These are phyloP conservation scores for Hirsutella minnesotensis DNA, from an alignment of 2,329 filamentous ascomycete species.

Conservation along the genomic window DNA sequence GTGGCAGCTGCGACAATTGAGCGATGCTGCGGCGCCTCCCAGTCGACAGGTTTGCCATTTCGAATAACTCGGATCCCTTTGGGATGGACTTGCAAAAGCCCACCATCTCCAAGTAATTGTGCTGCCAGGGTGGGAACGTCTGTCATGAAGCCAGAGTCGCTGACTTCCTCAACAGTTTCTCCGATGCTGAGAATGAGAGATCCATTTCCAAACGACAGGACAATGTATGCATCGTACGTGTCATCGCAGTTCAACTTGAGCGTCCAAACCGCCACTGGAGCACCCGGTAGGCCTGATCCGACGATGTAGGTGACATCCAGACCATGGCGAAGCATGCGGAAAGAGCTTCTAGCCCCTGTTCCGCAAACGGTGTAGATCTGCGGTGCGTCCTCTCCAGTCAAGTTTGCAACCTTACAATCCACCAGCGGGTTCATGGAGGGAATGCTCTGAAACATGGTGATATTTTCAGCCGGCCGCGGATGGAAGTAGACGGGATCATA, in stretches of 20 bases:
- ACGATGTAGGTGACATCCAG: conserved; percentile 90
- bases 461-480: conserved; percentile 66
- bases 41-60: conserved; percentile 72
- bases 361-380: conserved; percentile 94
- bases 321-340: conserved; percentile 86
- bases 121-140: conserved; percentile 83
- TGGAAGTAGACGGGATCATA: conserved; percentile 79
- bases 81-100: conserved; percentile 89
- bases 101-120: conserved; percentile 87
- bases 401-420: conserved; percentile 82
- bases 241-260: conserved; percentile 75
- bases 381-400: conserved; percentile 84
- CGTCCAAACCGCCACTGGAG: conserved; percentile 91
- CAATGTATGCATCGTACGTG: conserved; percentile 84
- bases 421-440: conserved; percentile 84
- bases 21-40: conserved; percentile 84
- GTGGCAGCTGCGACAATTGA: conserved; percentile 91
- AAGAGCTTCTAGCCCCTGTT: conserved; percentile 76
- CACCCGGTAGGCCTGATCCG: conserved; percentile 80
- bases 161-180: conserved; percentile 92
- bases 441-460: conserved; percentile 75
- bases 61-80: conserved; percentile 88
- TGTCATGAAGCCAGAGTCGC: conserved; percentile 82
- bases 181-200: conserved; percentile 91
- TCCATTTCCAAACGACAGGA: conserved; percentile 83